phyloP scores from a whole-genome alignment of 2,329 filamentous ascomycete species.

The Botrytis porri region DNA sequence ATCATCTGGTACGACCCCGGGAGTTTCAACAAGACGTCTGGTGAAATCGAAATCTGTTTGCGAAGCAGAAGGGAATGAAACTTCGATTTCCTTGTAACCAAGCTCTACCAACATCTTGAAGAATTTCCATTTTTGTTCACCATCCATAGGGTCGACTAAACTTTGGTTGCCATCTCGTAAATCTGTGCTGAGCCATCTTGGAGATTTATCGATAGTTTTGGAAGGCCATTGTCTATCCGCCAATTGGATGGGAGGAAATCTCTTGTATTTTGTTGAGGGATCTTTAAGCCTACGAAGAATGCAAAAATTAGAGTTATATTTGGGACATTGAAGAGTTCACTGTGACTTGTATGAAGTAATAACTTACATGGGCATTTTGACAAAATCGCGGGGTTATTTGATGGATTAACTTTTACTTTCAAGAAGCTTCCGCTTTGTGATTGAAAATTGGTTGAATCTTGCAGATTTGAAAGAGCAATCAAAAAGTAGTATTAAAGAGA shows the following conservation, averaged over 20 bases:
- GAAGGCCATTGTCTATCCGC: slow-evolving; percentile 47
- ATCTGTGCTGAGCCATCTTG: slow-evolving; percentile 87
- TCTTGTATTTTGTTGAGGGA: slow-evolving; percentile 73
- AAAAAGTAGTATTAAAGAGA: too few species aligned
- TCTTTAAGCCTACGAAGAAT: slow-evolving; percentile 61
- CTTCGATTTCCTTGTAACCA: slow-evolving; percentile 97
- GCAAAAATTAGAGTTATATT: not conserved
- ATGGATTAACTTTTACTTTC: not conserved
- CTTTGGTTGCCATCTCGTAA: slow-evolving; percentile 93
- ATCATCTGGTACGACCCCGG: slow-evolving; percentile 79
- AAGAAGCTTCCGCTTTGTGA: not conserved
- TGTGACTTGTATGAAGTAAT: not conserved
- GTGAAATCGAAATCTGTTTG: slow-evolving; percentile 97
- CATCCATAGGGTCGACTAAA: slow-evolving; percentile 90
- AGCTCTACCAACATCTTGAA: slow-evolving; percentile 92
- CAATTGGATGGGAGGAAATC: slow-evolving; percentile 59
- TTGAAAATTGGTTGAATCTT: not conserved
- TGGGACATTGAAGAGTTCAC: not conserved
- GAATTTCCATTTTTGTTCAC: slow-evolving; percentile 91
- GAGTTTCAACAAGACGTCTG: slow-evolving; percentile 78
- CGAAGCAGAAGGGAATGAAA: slow-evolving; percentile 91
- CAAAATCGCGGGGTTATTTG: slow-evolving; percentile 9
- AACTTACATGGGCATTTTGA: slow-evolving; percentile 30
- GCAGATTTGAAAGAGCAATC: not conserved
- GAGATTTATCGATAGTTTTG: slow-evolving; percentile 71